These are phyloP conservation scores for Dionaea muscipula DNA, from an alignment of 179 eudicot species.

Conservation along the genomic window DNA sequence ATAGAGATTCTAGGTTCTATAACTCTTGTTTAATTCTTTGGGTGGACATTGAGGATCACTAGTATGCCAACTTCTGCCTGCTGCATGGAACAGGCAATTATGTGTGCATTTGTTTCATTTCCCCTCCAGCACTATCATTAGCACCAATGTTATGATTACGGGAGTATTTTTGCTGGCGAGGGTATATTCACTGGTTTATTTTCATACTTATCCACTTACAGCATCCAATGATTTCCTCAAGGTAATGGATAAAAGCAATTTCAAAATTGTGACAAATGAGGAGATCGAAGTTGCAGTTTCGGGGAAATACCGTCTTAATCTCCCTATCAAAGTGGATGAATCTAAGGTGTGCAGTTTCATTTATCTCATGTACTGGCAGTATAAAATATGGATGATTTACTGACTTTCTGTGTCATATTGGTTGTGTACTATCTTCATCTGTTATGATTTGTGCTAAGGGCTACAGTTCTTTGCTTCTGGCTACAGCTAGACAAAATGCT, in stretches of 20 bases:
- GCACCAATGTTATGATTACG: too few species aligned
- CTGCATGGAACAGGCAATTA: too few species aligned
- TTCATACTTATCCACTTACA: not conserved
- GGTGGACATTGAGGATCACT: too few species aligned
- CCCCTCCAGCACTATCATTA: too few species aligned
- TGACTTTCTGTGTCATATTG: not conserved
- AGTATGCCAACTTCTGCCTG: too few species aligned
- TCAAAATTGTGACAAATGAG: constrained; percentile 35
- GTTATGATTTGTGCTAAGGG: too few species aligned
- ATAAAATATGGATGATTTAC: not conserved
- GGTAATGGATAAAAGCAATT: constrained; percentile 48
- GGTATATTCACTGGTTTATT: not conserved
- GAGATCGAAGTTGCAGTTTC: constrained; percentile 37
- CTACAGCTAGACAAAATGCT: constrained; percentile 65
- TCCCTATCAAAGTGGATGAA: constrained; percentile 39
- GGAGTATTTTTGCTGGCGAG: too few species aligned
- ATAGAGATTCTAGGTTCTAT: too few species aligned
- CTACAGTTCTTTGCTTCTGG: constrained; percentile 4
- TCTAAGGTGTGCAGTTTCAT: constrained; percentile 21
- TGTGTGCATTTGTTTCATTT: too few species aligned
- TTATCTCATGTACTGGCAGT: not conserved
- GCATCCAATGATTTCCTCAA: constrained; percentile 7
- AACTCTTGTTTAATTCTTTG: too few species aligned
- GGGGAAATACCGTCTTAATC: constrained; percentile 39
- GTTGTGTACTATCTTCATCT: too few species aligned